Evolutionary conservation across 768 basidiomycete species (phyloP), one percentile per base, ranked within the genome.

Genomic region (Hirschioporus abietinus): DNA sequence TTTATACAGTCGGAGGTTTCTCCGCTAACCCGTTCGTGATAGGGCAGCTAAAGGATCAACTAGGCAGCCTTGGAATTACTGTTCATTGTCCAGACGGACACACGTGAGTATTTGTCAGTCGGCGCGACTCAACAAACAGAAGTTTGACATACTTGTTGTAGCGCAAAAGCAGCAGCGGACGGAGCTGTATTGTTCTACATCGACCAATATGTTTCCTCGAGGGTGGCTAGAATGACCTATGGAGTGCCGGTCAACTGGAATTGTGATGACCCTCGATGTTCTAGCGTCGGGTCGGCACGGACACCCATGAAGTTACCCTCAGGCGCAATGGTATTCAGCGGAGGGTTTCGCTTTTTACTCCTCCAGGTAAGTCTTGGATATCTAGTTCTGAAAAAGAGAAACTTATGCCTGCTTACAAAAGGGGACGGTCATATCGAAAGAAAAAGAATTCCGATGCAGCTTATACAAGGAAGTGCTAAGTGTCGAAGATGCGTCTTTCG

Each of bases 1-100:
- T 83, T 26, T 80, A 85, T 65, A 78, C 88, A 1, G 84, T 86
- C 1, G 84, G 85, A 5, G 84, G 83, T 0, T 86, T 86, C 72
- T 80, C 81, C 15, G 81, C 83, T 0, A 84, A 79, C 66, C 79
- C 82, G 58, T 85, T 79, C 77, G 71, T 86, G 18, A 85, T 81
- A 68, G 68, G 74, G 1, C 75, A 76, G 60, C 78, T 87, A 1
- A 79, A 78, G 57, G 74, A 71, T 63, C 71, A 75, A 6, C 74
- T 87, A 12, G 75, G 75, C 4, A 68, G 74, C 1, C 70, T 77
- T 0, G 78, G 79, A n/a, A 70, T 85, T 57, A 76, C 72, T 36
- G 72, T 87, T n/a, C 78, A 80, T 63, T 77, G 84, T 8, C 86
- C 85, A 0, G 84, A 86, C 65, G 81, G 78, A 52, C 83, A 85